These are phyloP conservation scores for Globisporangium emineosum DNA, from an alignment of 352 stramenopile genomes.

Conservation along the genomic window DNA sequence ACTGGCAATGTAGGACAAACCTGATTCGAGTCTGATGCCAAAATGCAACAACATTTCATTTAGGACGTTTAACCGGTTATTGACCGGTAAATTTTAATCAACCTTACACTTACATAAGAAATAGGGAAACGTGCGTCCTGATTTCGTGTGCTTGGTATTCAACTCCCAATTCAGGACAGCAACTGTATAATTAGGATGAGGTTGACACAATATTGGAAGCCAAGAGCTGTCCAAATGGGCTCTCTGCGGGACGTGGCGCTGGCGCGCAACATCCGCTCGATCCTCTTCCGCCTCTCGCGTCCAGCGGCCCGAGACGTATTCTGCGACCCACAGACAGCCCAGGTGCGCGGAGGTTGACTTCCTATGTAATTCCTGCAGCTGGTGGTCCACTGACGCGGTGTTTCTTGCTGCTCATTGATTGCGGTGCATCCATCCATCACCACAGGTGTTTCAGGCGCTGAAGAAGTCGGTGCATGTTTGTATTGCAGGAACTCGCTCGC, in stretches of 20 bases:
- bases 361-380: not conserved
- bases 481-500: not conserved
- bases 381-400: not conserved
- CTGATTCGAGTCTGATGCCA: too few species aligned
- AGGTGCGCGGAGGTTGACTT: not conserved
- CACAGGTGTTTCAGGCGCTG: constrained; percentile 3
- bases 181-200: too few species aligned
- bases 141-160: too few species aligned
- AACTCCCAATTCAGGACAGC: too few species aligned
- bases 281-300: constrained; percentile 42
- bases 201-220: too few species aligned
- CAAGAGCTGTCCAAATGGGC: not conserved
- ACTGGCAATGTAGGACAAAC: too few species aligned
- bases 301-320: constrained; percentile 8
- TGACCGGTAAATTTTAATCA: too few species aligned
- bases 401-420: not conserved
- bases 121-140: too few species aligned
- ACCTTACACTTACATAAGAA: too few species aligned
- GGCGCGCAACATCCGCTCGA: constrained; percentile 42
- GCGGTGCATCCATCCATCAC: too few species aligned
- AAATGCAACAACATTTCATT: too few species aligned
- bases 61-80: too few species aligned
- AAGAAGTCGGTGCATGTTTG: not conserved
- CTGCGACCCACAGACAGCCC: not conserved
- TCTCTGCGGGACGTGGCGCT: constrained; percentile 20